These are phyloP conservation scores for Malassezia yamatoensis DNA, from an alignment of 1,284 basidiomycete species.

Conservation along the genomic window DNA sequence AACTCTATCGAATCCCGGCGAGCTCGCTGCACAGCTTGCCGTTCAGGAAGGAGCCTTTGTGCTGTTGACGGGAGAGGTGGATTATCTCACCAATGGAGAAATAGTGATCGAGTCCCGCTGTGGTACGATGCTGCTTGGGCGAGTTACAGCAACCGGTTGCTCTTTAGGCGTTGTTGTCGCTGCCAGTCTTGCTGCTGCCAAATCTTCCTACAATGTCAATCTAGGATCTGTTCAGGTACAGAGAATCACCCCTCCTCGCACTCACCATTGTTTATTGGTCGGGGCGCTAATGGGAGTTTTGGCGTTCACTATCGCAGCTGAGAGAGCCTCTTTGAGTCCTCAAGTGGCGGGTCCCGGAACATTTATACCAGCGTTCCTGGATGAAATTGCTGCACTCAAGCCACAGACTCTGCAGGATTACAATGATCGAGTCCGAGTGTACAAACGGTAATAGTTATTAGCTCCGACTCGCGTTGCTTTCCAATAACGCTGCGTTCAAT, in stretches of 20 bases:
- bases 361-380: constrained; percentile 75
- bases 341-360: constrained; percentile 75
- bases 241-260: constrained; percentile 8
- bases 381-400: constrained; percentile 55
- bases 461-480: no score
- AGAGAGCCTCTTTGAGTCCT: constrained; percentile 61
- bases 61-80: constrained; percentile 68
- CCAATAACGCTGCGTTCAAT: no score
- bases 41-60: constrained; percentile 69
- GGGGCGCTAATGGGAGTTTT: constrained; percentile 55
- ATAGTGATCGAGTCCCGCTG: constrained; percentile 63
- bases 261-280: constrained; percentile 22
- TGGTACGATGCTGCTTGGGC: constrained; percentile 64
- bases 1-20: constrained; percentile 65
- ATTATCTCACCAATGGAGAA: constrained; percentile 77
- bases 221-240: background rate
- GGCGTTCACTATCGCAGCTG: constrained; percentile 71
- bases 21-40: constrained; percentile 64
- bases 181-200: constrained; percentile 62
- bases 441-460: background rate
- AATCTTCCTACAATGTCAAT: constrained; percentile 32
- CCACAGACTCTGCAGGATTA: background rate
- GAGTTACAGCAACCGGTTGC: constrained; percentile 83
- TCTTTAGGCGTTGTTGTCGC: constrained; percentile 69
- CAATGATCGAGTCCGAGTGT: background rate